A percentile compares a stretch with the other conserved stretches of the same genome.
phyloP scores from a whole-genome alignment of 176 grass and related monocot genomes.

The Chrysopogon serrulatus region DNA sequence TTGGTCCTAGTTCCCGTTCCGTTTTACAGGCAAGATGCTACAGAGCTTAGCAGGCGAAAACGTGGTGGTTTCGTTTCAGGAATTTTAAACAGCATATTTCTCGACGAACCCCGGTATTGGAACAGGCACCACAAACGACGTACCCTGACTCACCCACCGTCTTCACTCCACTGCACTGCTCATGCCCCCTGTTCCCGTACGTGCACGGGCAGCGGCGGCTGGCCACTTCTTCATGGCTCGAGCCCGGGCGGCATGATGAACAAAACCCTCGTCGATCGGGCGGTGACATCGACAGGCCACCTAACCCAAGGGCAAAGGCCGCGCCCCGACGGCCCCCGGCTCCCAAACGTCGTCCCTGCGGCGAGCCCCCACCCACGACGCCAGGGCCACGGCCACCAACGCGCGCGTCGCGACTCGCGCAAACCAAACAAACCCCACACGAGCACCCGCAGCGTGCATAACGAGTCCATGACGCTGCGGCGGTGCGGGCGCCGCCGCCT shows the following conservation, averaged over 20 bases:
- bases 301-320: background rate
- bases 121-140: background rate
- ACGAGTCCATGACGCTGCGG: too few relatives aligned
- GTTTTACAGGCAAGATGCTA: too few relatives aligned
- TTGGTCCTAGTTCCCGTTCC: too few relatives aligned
- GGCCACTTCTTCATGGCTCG: too few relatives aligned
- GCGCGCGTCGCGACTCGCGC: slow-evolving; percentile 15
- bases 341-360: background rate
- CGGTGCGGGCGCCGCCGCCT: too few relatives aligned
- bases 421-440: background rate
- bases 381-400: background rate
- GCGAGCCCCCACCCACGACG: background rate
- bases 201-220: background rate
- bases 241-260: background rate
- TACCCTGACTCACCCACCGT: background rate
- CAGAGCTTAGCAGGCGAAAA: too few relatives aligned
- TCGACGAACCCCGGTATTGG: too few relatives aligned
- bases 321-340: background rate
- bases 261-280: background rate
- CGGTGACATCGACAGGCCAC: background rate
- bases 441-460: too few relatives aligned
- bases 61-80: too few relatives aligned
- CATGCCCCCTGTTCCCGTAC: background rate
- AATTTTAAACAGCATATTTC: too few relatives aligned
- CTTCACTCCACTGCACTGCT: background rate